phyloP scores from a whole-genome alignment of 1,284 basidiomycete genomes.

The Phellopilus nigrolimitatus region DNA sequence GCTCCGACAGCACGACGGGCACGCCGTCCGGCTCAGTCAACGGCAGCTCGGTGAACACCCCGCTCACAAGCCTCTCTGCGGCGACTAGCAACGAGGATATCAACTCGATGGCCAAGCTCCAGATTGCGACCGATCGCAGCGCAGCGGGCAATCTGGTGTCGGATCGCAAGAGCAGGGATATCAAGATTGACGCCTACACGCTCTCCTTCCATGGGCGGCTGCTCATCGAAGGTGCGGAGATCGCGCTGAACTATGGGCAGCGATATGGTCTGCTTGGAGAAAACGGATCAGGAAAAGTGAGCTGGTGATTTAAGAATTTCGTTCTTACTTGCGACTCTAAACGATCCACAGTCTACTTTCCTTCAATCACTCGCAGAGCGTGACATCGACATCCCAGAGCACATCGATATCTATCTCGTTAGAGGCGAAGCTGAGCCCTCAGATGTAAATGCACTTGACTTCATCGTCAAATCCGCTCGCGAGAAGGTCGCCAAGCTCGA shows the following conservation, averaged over 20 bases:
- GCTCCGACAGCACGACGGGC: slow-evolving; percentile 39
- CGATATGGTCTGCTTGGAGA: slow-evolving; percentile 63
- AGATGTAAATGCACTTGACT: slow-evolving; percentile 95
- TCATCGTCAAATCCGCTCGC: slow-evolving; percentile 89
- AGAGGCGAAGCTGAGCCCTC: slow-evolving; percentile 94
- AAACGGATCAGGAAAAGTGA: slow-evolving; percentile 62
- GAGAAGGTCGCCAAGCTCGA: slow-evolving; percentile 96
- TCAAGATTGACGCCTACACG: slow-evolving; percentile 96
- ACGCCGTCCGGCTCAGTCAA: slow-evolving; percentile 58
- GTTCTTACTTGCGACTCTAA: neutral
- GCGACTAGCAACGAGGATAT: slow-evolving; percentile 73
- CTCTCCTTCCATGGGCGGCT: slow-evolving; percentile 97
- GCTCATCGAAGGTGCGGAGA: slow-evolving; percentile 83
- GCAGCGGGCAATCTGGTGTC: slow-evolving; percentile 90
- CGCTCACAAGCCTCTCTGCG: slow-evolving; percentile 72
- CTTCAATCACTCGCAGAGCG: slow-evolving; percentile 80
- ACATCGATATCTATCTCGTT: slow-evolving; percentile 98
- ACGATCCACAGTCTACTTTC: slow-evolving; percentile 50
- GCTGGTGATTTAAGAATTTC: slow-evolving; percentile 17
- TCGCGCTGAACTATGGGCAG: slow-evolving; percentile 64
- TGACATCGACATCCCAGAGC: slow-evolving; percentile 90
- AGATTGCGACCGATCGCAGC: slow-evolving; percentile 84
- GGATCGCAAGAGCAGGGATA: slow-evolving; percentile 88
- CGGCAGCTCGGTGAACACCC: slow-evolving; percentile 61
- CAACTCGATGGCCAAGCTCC: slow-evolving; percentile 81